Percentiles rank a stretch among this genome's conserved stretches.
Evolutionary conservation across 164 flowering plant genomes (phyloP).

Genomic region (Chimonanthus praecox): DNA sequence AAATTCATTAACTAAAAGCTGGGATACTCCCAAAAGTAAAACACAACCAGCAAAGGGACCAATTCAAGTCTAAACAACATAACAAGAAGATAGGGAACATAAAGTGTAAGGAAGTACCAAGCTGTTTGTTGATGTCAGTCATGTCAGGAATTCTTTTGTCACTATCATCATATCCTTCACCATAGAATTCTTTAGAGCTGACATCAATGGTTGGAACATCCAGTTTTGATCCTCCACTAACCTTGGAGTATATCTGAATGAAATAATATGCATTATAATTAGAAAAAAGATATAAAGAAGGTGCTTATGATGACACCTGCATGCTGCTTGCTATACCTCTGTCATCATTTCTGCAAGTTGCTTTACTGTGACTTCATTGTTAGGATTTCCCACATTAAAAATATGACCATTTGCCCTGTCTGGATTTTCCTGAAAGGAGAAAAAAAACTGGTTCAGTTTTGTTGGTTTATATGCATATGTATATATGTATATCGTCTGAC

Average conservation of each 20-base stretch:
- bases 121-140: constrained; percentile 89
- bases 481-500: neutral
- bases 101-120: constrained; percentile 41
- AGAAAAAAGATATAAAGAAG: neutral
- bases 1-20: too few relatives aligned
- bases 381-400: constrained; percentile 28
- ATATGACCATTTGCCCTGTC: constrained; percentile 24
- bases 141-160: constrained; percentile 93
- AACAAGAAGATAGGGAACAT: too few relatives aligned
- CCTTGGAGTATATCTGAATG: constrained; percentile 74
- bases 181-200: constrained; percentile 93
- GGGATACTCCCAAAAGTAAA: too few relatives aligned
- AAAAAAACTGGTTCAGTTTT: neutral
- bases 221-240: constrained; percentile 72
- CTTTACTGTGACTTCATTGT: constrained; percentile 29
- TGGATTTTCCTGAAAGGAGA: constrained; percentile 21
- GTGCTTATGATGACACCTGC: neutral
- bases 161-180: constrained; percentile 97
- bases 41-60: too few relatives aligned
- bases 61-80: too few relatives aligned
- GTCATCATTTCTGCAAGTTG: constrained; percentile 29
- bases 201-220: constrained; percentile 81
- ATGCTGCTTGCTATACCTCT: constrained; percentile 12
- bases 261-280: neutral
- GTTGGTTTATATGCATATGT: neutral